Conservation (phyloP, 1,284 basidiomycete species). For the Anthracocystis setariae region DNA sequence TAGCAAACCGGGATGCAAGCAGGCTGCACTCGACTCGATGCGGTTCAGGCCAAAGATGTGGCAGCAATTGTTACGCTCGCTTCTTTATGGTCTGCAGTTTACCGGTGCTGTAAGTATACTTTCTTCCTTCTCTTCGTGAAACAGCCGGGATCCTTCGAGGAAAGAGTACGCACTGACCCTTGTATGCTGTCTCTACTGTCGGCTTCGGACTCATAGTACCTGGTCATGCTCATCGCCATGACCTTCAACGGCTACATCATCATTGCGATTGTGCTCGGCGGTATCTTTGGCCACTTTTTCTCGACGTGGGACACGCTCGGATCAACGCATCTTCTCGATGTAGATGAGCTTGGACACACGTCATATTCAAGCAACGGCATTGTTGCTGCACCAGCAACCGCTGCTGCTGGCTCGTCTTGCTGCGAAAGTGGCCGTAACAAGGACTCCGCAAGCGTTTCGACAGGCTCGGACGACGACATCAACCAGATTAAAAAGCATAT, state of each 20-base stretch:
- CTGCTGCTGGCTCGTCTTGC: constrained; percentile 10
- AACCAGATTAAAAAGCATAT: constrained; percentile 32
- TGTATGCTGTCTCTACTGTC: background rate
- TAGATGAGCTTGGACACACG: constrained; percentile 25
- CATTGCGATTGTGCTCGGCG: constrained; percentile 58
- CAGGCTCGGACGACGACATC: constrained; percentile 30
- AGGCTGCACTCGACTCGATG: constrained; percentile 41
- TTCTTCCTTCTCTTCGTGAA: background rate
- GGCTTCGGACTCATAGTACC: constrained; percentile 27
- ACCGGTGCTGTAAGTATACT: constrained; percentile 51
- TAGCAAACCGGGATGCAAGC: constrained; percentile 14
- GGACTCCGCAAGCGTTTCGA: constrained; percentile 32
- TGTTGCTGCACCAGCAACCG: background rate
- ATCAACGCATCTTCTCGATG: constrained; percentile 29
- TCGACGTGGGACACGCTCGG: constrained; percentile 60
- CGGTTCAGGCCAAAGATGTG: constrained; percentile 42
- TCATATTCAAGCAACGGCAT: constrained; percentile 12
- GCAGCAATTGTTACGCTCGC: constrained; percentile 58
- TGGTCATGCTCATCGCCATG: constrained; percentile 64
- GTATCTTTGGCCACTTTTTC: constrained; percentile 60
- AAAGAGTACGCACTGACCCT: background rate
- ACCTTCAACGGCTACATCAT: constrained; percentile 64
- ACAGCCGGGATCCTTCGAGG: too few species aligned
- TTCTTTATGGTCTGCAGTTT: constrained; percentile 58
- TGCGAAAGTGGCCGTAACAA: constrained; percentile 11